phyloP scores from a whole-genome alignment of 2,329 filamentous ascomycete genomes.

The Fusarium nygamai region DNA sequence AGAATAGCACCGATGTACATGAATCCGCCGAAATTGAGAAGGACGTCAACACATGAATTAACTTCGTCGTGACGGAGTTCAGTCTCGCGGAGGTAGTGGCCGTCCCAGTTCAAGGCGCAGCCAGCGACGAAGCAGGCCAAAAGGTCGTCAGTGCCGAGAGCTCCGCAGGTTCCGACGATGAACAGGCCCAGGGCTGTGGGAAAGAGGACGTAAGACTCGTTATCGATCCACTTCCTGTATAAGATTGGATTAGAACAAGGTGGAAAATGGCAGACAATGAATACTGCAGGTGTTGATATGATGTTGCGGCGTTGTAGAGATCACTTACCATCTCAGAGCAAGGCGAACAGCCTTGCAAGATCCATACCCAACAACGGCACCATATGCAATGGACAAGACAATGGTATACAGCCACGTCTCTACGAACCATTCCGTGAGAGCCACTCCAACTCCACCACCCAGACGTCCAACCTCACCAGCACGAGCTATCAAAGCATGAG shows the following conservation, averaged over 20 bases:
- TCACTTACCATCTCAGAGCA: conserved; percentile 43
- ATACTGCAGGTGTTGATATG: not conserved
- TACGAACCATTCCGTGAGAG: conserved; percentile 66
- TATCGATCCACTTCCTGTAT: conserved; percentile 61
- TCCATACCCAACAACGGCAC: conserved; percentile 58
- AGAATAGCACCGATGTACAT: conserved; percentile 67
- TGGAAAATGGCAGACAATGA: not conserved
- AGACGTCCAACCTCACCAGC: conserved; percentile 54
- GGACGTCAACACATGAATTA: conserved; percentile 65
- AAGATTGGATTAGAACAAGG: not conserved
- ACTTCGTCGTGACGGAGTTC: conserved; percentile 68
- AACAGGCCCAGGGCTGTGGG: conserved; percentile 65
- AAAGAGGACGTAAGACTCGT: conserved; percentile 63
- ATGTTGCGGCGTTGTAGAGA: not conserved
- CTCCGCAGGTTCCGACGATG: conserved; percentile 63
- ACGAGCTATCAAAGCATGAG: not conserved
- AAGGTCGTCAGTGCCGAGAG: conserved; percentile 67
- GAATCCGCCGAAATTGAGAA: conserved; percentile 69
- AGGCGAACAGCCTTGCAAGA: conserved; percentile 44
- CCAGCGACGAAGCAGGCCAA: conserved; percentile 70
- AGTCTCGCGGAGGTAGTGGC: conserved; percentile 63
- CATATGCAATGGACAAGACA: conserved; percentile 61
- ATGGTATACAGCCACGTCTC: conserved; percentile 70
- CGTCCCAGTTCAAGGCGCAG: conserved; percentile 69
- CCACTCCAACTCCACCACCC: conserved; percentile 62